Base-by-base conservation (phyloP, 208 protist species). In the Acanthamoeba triangularis region DNA sequence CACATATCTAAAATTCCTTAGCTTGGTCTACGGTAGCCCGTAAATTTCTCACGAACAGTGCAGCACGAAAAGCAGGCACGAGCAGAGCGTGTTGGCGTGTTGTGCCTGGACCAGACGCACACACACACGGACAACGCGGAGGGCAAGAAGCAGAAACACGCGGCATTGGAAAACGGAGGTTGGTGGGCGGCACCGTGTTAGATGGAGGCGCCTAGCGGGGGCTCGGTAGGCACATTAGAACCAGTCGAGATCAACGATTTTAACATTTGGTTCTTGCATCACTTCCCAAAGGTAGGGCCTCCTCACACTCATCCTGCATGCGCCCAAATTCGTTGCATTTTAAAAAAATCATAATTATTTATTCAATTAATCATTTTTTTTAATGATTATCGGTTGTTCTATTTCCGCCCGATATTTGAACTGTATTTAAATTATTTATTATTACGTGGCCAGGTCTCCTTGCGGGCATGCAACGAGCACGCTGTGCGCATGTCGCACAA, bases 401-500 rank as follows among this genome's bases (percentile, higher is more conserved):
- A 25, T 80, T 11, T 80, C 54, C n/a, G 30, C 44, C 28, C 7
- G 20, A 25, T 59, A 84, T 20, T 47, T 10, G 10, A 59, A 3
- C 13, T 82, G 41, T 49, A n/a, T 14, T 28, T 49, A 82, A 13
- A 52, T 84, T n/a, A 52, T 30, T 54, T 5, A 67, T 67, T 67
- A 67, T n/a, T 56, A 5, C 16, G 0, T 56, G 52, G 52, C 52
- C 35, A 85, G 76, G 76, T 85, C 13, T 49, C 76, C 7, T 41
- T 85, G 35, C 0, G 30, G 18, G 76, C 76, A 20, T 59, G 23
- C 28, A 85, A 85, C 76, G 76, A 85, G 5, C 76, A 85, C 14
- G 76, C 76, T 28, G 76, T 85, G 76, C 76, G 76, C 47, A 85
- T 85, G 76, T 85, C 76, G n/a, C 76, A 85, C 76, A 85, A 85